Evolutionary conservation across 306 rosid genomes (phyloP), one percentile per base, ranked within the genome.

Genomic region (Dryas drummondii): DNA sequence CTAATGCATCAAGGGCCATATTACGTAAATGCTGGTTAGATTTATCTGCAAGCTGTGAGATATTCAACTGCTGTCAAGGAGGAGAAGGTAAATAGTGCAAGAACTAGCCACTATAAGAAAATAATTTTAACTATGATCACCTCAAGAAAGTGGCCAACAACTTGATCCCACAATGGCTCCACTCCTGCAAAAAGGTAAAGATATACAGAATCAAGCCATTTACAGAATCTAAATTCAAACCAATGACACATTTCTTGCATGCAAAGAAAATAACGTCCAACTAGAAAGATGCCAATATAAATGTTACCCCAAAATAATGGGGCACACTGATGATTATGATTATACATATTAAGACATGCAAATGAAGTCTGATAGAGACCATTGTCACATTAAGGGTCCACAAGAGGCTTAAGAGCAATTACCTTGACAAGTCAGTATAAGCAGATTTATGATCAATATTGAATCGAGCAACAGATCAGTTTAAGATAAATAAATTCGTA

Each of bases 141-240:
- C 96, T 94, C 97, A 10, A 94, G 89, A 88, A 94, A 90, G 84
- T 94, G 97, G 74, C 91, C 80, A 76, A 91, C 84, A 70, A 94
- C 91, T 86, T 88, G 89, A 85, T 94, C 96, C 98, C 98, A 94
- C 74, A 94, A 80, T 69, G 97, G 96, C 82, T 91, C 93, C 58
- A 94, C 89, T 79, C 98, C 98, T 94, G 84, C 65, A 55, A 78
- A 55, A 76, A 80, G 54, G 76, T 51, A 82, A 75, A 48, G 5
- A 42, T 17, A 73, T 49, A 22, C 32, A 50, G 56, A 73, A 41
- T 26, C 15, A 44, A 56, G 56, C 15, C 57, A 56, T 58, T 67
- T 13, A 63, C 7, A 48, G 19, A 80, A 60, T 32, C 46, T 27
- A 6, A 32, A 59, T 6, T 19, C 56, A 46, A 50, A 41, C 19